phyloP scores from a whole-genome alignment of 2,329 filamentous ascomycete genomes.

The Alternaria ethzedia region DNA sequence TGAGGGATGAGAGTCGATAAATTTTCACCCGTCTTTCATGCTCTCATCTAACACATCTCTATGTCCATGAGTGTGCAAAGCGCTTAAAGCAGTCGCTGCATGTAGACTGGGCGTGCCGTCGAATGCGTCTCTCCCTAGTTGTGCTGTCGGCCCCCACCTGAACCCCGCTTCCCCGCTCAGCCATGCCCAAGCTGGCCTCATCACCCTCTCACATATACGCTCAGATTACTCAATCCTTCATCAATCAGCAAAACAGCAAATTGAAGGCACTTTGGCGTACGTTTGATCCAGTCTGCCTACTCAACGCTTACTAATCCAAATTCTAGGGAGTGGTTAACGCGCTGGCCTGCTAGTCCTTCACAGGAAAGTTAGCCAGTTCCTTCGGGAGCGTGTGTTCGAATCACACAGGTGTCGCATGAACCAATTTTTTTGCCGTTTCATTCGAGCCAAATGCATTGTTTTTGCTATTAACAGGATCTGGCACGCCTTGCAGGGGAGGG shows the following conservation, averaged over 20 bases:
- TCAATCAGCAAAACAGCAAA: background rate
- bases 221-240: background rate
- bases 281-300: background rate
- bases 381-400: conserved; percentile 39
- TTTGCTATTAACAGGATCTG: background rate
- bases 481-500: no score
- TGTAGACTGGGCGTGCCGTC: background rate
- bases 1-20: background rate
- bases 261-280: conserved; percentile 9
- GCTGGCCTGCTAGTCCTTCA: conserved; percentile 32
- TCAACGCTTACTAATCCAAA: background rate
- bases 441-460: background rate
- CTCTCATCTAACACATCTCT: background rate
- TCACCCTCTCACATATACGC: background rate
- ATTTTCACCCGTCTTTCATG: background rate
- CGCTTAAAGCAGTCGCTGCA: background rate
- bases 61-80: background rate
- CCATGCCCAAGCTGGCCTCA: background rate
- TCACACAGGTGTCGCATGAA: conserved; percentile 33
- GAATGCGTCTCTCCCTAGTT: no score
- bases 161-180: background rate
- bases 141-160: background rate
- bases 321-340: conserved; percentile 29
- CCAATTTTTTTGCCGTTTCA: conserved; percentile 11
- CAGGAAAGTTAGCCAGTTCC: conserved; percentile 31